Percentiles rank a stretch among this genome's conserved stretches.
phyloP scores from a whole-genome alignment of 2,329 filamentous ascomycete species.

The Teratosphaeria destructans region DNA sequence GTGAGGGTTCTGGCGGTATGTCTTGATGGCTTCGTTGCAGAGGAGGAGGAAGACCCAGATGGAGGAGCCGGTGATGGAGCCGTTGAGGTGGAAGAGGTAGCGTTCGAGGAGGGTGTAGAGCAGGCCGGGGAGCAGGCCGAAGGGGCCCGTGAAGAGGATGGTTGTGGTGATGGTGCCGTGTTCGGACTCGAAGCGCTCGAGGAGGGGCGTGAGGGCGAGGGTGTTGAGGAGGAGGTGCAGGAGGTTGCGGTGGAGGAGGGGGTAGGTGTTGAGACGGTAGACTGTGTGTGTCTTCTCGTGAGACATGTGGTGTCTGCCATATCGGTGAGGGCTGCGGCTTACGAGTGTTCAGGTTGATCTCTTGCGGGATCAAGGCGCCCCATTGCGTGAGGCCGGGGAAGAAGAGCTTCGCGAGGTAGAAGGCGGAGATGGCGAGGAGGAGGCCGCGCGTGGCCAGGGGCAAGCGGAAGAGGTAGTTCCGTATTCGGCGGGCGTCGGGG shows the following conservation, averaged over 20 bases:
- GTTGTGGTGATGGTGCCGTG: constrained; percentile 84
- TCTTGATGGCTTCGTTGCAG: constrained; percentile 74
- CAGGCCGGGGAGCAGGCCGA: constrained; percentile 57
- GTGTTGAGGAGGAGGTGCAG: constrained; percentile 74
- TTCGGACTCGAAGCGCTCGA: constrained; percentile 89
- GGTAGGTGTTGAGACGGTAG: constrained; percentile 87
- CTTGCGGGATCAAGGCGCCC: constrained; percentile 67
- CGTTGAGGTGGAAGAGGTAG: constrained; percentile 60
- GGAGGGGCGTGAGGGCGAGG: constrained; percentile 68
- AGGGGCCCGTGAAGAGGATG: constrained; percentile 71
- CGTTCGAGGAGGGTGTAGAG: constrained; percentile 73
- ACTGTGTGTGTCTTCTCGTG: constrained; percentile 42
- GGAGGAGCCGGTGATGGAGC: constrained; percentile 70
- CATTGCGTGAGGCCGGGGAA: constrained; percentile 64
- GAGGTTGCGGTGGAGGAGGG: constrained; percentile 71
- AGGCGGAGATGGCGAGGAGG: constrained; percentile 52
- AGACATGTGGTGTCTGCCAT: too few relatives aligned
- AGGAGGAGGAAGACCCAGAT: constrained; percentile 89
- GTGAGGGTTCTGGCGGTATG: constrained; percentile 69
- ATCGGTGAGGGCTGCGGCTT: constrained; percentile 28
- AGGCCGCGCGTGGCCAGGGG: constrained; percentile 75
- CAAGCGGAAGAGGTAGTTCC: constrained; percentile 74
- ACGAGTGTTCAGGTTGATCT: constrained; percentile 64
- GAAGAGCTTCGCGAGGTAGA: constrained; percentile 62
- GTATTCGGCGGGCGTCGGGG: constrained; percentile 63